These are phyloP conservation scores for Sphenostylis stenocarpa DNA, from an alignment of 306 rosid species.

Conservation along the genomic window DNA sequence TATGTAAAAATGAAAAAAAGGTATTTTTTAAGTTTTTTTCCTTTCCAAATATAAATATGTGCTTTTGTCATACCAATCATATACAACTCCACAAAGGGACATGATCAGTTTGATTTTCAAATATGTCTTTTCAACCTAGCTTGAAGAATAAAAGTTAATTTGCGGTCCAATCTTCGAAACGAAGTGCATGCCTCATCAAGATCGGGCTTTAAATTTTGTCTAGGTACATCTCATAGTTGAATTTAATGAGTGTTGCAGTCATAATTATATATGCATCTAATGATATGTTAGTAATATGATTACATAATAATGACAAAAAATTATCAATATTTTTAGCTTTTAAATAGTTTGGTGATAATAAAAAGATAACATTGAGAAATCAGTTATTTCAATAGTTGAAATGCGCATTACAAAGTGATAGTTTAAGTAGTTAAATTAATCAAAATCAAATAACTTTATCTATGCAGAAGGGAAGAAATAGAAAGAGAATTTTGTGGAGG, in stretches of 20 bases:
- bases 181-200: neutral
- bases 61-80: neutral
- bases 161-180: neutral
- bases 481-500: too few relatives aligned
- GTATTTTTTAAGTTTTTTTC: too few relatives aligned
- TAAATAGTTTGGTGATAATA: too few relatives aligned
- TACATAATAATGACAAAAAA: neutral
- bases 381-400: neutral
- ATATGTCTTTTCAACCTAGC: neutral
- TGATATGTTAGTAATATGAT: neutral
- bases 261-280: neutral
- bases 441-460: neutral
- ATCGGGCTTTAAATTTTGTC: neutral
- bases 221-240: neutral
- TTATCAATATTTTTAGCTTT: too few relatives aligned
- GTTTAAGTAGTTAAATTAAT: neutral
- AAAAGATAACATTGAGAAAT: neutral
- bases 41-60: too few relatives aligned
- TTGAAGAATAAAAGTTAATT: neutral
- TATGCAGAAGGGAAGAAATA: too few relatives aligned
- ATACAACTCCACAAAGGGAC: constrained; percentile 6
- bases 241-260: neutral
- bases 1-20: too few relatives aligned
- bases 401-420: neutral
- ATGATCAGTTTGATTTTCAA: neutral